Base-by-base conservation (phyloP, 2,329 filamentous ascomycete species). In the Fusarium sacchari region DNA sequence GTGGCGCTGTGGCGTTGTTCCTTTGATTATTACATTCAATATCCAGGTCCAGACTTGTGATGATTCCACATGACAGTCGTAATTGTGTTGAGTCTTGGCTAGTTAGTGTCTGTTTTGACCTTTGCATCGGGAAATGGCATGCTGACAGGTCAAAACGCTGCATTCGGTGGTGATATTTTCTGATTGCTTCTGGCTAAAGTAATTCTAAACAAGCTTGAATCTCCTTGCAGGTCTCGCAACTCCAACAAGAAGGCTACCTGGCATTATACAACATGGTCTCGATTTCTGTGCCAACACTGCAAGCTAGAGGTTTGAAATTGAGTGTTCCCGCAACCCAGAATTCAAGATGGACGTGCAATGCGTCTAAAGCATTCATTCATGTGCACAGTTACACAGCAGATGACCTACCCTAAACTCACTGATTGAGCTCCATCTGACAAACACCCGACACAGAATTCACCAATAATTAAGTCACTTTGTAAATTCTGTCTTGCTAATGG, bases 1-100 rank as follows among this genome's bases (percentile, higher is more conserved):
- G 65, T 65, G 67, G 67, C 50, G 30, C 32, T 20, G 63, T 60
- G 57, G 58, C 69, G 64, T 30, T n/a, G 22, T 32, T 15, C 18
- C 26, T 34, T 61, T 6, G 10, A 46, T 44, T 30, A 67, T 52
- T 60, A 22, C 50, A 59, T 63, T 5, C 36, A 26, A 22, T 14
- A 8, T 10, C 13, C 12, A n/a, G 5, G 13, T 22, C 12, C 39
- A 34, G 15, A 30, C 46, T 26, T 43, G n/a, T 26, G n/a, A 50
- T 39, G 26, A 68, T 68, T 68, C 42, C 32, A 53, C 5, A 40
- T 39, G 13, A 7, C 2, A 42, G 12, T 3, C 12, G 26, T 13
- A 24, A 24, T 55, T 18, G 7, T 9, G 10, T 17, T 24, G 5
- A 5, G 2, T 32, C 2, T 22, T 37, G 14, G 15, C 10, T n/a